These are phyloP conservation scores for Fusarium algeriense DNA, from an alignment of 2,329 filamentous ascomycete genomes.

Conservation along the genomic window DNA sequence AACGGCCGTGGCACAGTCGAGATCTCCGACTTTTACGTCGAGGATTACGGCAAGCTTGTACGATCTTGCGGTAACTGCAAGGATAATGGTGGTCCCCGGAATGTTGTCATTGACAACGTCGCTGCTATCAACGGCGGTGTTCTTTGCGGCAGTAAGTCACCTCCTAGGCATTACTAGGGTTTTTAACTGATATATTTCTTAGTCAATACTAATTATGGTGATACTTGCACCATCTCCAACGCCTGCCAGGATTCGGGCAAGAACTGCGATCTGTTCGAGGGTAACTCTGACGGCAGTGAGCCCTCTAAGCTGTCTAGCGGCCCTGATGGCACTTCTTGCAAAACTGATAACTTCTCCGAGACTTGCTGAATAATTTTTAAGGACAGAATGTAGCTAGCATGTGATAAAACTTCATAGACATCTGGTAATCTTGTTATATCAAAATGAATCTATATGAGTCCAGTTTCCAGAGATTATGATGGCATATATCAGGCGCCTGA, in stretches of 20 bases:
- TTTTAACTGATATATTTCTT: not conserved
- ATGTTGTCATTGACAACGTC: slow-evolving; percentile 34
- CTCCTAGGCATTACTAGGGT: too few species aligned
- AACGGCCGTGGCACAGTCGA: slow-evolving; percentile 57
- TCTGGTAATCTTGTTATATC: not conserved
- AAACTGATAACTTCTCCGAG: slow-evolving; percentile 23
- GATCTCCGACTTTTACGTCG: slow-evolving; percentile 45
- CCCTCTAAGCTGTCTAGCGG: slow-evolving; percentile 37
- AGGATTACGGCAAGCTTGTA: slow-evolving; percentile 62
- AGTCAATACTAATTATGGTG: slow-evolving; percentile 45
- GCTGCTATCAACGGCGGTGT: slow-evolving; percentile 41
- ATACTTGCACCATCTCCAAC: slow-evolving; percentile 42
- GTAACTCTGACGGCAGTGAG: slow-evolving; percentile 36
- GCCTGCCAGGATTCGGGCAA: slow-evolving; percentile 40
- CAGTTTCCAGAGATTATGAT: too few species aligned
- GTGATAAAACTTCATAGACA: not conserved
- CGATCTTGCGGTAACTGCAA: slow-evolving; percentile 59
- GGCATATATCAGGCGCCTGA: too few species aligned
- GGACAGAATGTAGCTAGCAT: too few species aligned
- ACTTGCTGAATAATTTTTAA: slow-evolving; percentile 25
- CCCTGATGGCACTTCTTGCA: slow-evolving; percentile 37
- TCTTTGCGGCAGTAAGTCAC: slow-evolving; percentile 37
- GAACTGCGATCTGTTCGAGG: slow-evolving; percentile 36
- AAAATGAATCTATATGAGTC: not conserved
- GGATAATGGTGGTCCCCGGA: slow-evolving; percentile 36